These are phyloP conservation scores for Sistotremastrum suecicum DNA, from an alignment of 768 basidiomycete genomes.

Conservation along the genomic window DNA sequence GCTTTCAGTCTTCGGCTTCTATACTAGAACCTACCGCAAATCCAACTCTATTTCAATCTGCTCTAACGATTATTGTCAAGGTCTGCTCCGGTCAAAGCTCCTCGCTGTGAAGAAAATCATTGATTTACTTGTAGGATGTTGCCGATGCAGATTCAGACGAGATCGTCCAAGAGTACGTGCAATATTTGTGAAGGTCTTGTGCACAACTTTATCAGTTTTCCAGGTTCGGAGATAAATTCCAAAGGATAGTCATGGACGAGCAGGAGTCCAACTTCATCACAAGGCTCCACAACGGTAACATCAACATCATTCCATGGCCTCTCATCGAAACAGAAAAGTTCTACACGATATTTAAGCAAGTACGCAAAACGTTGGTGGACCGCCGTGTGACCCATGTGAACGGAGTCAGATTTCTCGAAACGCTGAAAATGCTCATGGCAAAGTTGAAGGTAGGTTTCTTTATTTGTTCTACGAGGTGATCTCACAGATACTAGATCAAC, in stretches of 20 bases:
- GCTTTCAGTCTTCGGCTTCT: constrained; percentile 43
- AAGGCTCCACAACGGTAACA: constrained; percentile 37
- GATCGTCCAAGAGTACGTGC: constrained; percentile 39
- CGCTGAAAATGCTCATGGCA: constrained; percentile 52
- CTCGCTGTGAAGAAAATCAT: not conserved
- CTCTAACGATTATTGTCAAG: constrained; percentile 50
- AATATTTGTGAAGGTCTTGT: not conserved
- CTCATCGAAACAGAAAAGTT: constrained; percentile 51
- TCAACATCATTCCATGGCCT: constrained; percentile 53
- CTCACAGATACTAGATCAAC: constrained; percentile 26
- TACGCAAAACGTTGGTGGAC: constrained; percentile 34
- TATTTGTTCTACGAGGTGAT: no score
- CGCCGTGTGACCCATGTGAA: constrained; percentile 33
- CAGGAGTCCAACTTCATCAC: constrained; percentile 51
- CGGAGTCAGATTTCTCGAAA: constrained; percentile 40
- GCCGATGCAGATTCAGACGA: constrained; percentile 46
- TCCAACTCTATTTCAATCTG: constrained; percentile 44
- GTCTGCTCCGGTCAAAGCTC: constrained; percentile 12
- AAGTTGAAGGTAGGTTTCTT: constrained; percentile 37
- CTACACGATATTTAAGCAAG: constrained; percentile 34
- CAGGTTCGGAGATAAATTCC: constrained; percentile 43
- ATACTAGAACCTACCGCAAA: constrained; percentile 45
- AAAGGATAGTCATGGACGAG: constrained; percentile 48
- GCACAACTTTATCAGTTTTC: not conserved
- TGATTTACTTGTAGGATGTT: constrained; percentile 32